A percentile compares a stretch with the other conserved stretches of the same genome.
Conservation (phyloP, 768 basidiomycete genomes). For the Calocybe gangraenosa region DNA sequence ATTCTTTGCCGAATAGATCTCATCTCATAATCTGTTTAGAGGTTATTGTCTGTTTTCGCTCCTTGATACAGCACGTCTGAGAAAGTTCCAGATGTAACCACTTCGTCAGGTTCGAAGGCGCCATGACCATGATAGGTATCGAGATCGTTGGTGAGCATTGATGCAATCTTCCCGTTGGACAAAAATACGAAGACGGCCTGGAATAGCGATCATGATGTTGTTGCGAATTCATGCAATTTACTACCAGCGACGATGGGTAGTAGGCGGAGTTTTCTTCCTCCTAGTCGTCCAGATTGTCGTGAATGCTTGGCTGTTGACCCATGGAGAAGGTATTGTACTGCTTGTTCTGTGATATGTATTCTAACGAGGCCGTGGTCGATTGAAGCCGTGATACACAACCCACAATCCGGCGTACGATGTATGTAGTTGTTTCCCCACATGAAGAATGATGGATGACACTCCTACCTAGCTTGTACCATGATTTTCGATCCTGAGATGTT, state of each 20-base stretch:
- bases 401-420: conserved; percentile 33
- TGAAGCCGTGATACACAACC: conserved; percentile 39
- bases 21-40: no score
- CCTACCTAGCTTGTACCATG: conserved; percentile 33
- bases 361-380: background rate
- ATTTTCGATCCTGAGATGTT: conserved; percentile 36
- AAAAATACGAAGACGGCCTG: no score
- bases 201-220: conserved; percentile 50
- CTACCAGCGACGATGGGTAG: conserved; percentile 26
- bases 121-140: conserved; percentile 51
- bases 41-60: no score
- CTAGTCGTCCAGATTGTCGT: conserved; percentile 41
- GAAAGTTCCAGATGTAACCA: conserved; percentile 24
- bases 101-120: conserved; percentile 50
- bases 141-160: conserved; percentile 34
- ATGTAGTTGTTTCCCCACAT: background rate
- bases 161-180: no score
- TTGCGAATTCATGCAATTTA: conserved; percentile 44
- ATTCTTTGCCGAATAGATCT: no score
- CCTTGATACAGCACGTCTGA: no score
- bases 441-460: no score
- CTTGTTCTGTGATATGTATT: background rate
- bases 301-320: conserved; percentile 52
- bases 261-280: conserved; percentile 26
- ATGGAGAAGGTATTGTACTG: conserved; percentile 38